Percentiles rank a stretch among this genome's conserved stretches.
phyloP scores from a whole-genome alignment of 768 basidiomycete genomes.

The Psilocybe sp. region DNA sequence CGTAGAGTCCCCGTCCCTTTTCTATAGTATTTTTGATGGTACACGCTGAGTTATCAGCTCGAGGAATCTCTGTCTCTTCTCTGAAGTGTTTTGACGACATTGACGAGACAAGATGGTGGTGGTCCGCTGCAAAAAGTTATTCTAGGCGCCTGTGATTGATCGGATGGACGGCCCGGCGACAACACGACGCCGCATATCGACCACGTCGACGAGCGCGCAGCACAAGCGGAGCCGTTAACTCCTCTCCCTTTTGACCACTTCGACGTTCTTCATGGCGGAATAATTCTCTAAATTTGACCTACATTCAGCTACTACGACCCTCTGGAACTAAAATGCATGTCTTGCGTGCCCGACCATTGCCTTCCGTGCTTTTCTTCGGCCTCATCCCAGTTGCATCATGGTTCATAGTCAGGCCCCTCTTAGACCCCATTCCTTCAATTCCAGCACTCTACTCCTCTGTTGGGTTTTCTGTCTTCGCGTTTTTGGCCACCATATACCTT shows the following conservation, averaged over 20 bases:
- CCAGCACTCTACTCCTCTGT: slow-evolving; percentile 76
- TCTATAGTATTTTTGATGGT: slow-evolving; percentile 38
- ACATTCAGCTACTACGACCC: not conserved
- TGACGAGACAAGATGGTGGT: not conserved
- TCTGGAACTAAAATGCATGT: slow-evolving; percentile 19
- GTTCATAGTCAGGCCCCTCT: slow-evolving; percentile 70
- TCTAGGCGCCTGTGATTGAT: too few species aligned
- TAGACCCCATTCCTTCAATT: slow-evolving; percentile 66
- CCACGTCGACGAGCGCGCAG: slow-evolving; percentile 8
- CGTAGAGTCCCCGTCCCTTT: slow-evolving; percentile 66
- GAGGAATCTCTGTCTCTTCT: too few species aligned
- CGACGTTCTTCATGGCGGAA: too few species aligned
- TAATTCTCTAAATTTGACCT: too few species aligned
- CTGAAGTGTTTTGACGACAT: not conserved
- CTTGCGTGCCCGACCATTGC: slow-evolving; percentile 45
- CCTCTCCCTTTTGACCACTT: too few species aligned
- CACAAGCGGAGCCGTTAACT: too few species aligned
- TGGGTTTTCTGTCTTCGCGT: slow-evolving; percentile 83
- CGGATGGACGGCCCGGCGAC: not conserved
- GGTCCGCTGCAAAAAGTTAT: not conserved
- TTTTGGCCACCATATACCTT: slow-evolving; percentile 70
- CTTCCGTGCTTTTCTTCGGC: slow-evolving; percentile 49
- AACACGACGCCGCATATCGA: not conserved
- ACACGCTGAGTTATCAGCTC: slow-evolving; percentile 13
- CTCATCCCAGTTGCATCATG: slow-evolving; percentile 68